Base-by-base conservation (phyloP, 208 protist genomes). In the Tritrichomonas musculus region DNA sequence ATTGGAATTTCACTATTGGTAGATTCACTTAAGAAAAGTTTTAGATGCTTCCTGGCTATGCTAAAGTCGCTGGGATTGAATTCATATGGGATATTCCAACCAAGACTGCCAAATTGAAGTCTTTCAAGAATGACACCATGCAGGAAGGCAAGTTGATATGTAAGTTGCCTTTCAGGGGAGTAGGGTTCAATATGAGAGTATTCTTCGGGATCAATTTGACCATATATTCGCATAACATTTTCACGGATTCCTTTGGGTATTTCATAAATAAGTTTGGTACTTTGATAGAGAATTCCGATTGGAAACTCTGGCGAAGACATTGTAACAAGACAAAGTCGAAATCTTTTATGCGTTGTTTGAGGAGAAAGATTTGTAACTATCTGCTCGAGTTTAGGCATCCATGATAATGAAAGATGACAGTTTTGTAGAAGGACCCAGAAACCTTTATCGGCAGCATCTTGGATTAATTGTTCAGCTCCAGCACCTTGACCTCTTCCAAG, bases 201-300 rank as follows among this genome's bases (percentile, higher is more conserved):
- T 92, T 98, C 96, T 73, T 96, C 96, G 94, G 99, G 99, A 95
- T 88, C 41, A 2, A 88, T 20, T 27, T 17, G 0, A 36, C 41
- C 41, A 49, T 53, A 88, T 14, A 57, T 53, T 88, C 98, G 96
- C 44, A 97, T 95, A 95, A 99, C 97, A 95, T 99, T 99, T 55
- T 98, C 97, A 22, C 97, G 96, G 64, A 99, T 97, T 94, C 98
- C 98, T 17, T 96, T 97, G 22, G 98, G 98, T 44, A 98, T 98
- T 96, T 99, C 98, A 94, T 98, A 99, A 30, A 98, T 99, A 82
- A 99, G 95, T 96, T 99, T 99, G 93, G 99, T 98, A n/a, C 96
- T 98, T 57, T 96, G 96, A 95, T 99, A 97, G 53, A 99, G 96
- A 73, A 99, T 96, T 69, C 97, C 98, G 93, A 98, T 98, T 36